phyloP scores from a whole-genome alignment of 371 early-diverging fungal genomes.

The Mucor sp. region DNA sequence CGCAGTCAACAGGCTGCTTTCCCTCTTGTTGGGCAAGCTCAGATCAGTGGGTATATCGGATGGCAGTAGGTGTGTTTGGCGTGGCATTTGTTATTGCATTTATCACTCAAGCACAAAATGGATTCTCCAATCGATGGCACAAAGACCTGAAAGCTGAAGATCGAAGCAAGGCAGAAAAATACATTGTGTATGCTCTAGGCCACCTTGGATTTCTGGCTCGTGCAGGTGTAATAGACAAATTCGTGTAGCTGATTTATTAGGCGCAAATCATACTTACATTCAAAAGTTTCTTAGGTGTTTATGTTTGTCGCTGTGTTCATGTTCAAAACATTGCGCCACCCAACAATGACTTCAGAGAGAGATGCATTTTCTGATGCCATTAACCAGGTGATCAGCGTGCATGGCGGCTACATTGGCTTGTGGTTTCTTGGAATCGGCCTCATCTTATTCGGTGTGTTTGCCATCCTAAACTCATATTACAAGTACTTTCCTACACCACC shows the following conservation, averaged over 20 bases:
- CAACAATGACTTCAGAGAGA: conserved; percentile 3
- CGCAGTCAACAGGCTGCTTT: conserved; percentile 16
- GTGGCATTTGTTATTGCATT: conserved; percentile 31
- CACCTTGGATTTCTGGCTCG: conserved; percentile 28
- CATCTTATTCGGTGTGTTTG: conserved; percentile 25
- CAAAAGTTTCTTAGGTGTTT: conserved; percentile 11
- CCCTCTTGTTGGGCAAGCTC: conserved; percentile 28
- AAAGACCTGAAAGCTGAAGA: conserved; percentile 16
- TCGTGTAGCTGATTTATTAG: too few species aligned
- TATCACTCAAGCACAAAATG: conserved; percentile 26
- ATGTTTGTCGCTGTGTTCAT: conserved; percentile 29
- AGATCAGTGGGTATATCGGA: conserved; percentile 11
- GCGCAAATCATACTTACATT: neutral
- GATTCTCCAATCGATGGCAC: conserved; percentile 19
- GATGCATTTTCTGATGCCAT: conserved; percentile 26
- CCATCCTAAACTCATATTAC: conserved; percentile 26
- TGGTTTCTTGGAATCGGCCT: conserved; percentile 28
- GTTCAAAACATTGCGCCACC: conserved; percentile 14
- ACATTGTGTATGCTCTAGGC: conserved; percentile 14
- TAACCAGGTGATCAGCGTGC: conserved; percentile 16
- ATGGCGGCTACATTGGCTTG: conserved; percentile 18
- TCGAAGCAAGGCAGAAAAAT: neutral
- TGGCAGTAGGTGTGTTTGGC: conserved; percentile 24
- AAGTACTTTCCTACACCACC: conserved; percentile 34
- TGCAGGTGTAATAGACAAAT: conserved; percentile 13